A percentile compares a stretch with the other conserved stretches of the same genome.
phyloP scores from a whole-genome alignment of 1,139 yeast species.

The Wickerhamomyces sp. region DNA sequence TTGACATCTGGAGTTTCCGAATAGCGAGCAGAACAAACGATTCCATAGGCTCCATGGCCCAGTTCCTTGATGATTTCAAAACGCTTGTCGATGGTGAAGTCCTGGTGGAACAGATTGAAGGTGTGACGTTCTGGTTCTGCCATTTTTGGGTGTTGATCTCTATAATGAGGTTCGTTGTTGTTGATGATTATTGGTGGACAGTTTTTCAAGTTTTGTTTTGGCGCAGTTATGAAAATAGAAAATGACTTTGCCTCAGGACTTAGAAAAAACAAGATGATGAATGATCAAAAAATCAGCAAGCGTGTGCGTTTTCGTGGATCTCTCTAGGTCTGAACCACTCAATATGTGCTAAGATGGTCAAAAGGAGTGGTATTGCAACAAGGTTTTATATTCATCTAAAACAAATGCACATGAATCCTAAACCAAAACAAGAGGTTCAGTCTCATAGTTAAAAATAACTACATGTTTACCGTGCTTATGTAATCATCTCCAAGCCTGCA shows the following conservation, averaged over 20 bases:
- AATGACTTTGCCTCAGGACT: too few relatives aligned
- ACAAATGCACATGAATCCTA: too few relatives aligned
- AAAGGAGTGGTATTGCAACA: too few relatives aligned
- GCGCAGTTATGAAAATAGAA: background rate
- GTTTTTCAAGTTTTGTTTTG: background rate
- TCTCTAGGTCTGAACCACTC: background rate
- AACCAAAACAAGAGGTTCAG: background rate
- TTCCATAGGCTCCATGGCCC: constrained; percentile 97
- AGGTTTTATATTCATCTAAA: too few relatives aligned
- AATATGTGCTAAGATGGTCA: too few relatives aligned
- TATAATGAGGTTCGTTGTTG: background rate
- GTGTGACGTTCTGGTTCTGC: constrained; percentile 33
- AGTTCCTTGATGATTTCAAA: constrained; percentile 84
- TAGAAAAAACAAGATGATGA: too few relatives aligned
- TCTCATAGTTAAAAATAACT: background rate
- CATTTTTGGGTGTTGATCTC: constrained; percentile 9
- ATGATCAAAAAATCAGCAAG: too few relatives aligned
- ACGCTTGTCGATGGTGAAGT: constrained; percentile 79
- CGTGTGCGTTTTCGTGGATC: background rate
- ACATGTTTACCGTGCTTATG: too few relatives aligned
- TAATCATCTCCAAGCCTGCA: too few relatives aligned
- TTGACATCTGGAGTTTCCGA: constrained; percentile 62
- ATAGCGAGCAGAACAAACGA: constrained; percentile 90
- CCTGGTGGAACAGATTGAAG: constrained; percentile 78
- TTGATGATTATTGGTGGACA: background rate